Evolutionary conservation across 2,329 filamentous ascomycete species (phyloP).

Genomic region (Colletotrichum godetiae): DNA sequence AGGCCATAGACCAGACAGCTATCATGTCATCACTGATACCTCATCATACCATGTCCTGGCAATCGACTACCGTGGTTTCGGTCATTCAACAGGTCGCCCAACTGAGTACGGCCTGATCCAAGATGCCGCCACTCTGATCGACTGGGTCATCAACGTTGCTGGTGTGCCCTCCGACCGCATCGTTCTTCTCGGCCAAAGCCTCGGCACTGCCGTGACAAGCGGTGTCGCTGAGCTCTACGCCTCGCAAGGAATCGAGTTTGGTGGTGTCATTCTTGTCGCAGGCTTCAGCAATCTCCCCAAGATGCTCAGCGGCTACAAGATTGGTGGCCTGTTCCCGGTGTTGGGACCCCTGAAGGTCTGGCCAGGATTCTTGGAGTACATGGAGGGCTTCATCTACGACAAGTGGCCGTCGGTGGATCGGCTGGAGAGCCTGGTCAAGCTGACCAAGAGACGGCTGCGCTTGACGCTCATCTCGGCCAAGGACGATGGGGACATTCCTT

Average conservation of each 20-base stretch:
- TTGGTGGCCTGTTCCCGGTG: slow-evolving; percentile 82
- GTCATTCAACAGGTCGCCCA: slow-evolving; percentile 81
- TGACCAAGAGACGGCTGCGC: slow-evolving; percentile 66
- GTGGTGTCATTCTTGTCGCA: slow-evolving; percentile 82
- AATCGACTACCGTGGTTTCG: slow-evolving; percentile 92
- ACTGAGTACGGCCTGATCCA: slow-evolving; percentile 84
- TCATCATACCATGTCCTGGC: slow-evolving; percentile 85
- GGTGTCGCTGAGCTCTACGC: slow-evolving; percentile 80
- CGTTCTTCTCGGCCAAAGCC: slow-evolving; percentile 84
- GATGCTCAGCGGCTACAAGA: slow-evolving; percentile 81
- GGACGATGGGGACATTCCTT: slow-evolving; percentile 87
- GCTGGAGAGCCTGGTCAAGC: slow-evolving; percentile 66
- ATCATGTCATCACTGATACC: slow-evolving; percentile 79
- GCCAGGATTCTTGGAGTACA: slow-evolving; percentile 70
- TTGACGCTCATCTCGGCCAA: slow-evolving; percentile 82
- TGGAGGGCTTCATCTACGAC: slow-evolving; percentile 77
- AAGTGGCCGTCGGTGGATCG: slow-evolving; percentile 81
- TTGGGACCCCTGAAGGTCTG: slow-evolving; percentile 79
- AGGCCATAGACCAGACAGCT: slow-evolving; percentile 78
- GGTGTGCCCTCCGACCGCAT: slow-evolving; percentile 77
- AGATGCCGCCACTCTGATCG: slow-evolving; percentile 79
- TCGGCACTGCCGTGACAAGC: slow-evolving; percentile 86
- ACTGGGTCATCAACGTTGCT: slow-evolving; percentile 76
- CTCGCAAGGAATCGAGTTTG: slow-evolving; percentile 73
- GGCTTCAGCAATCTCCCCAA: slow-evolving; percentile 81